Percentiles rank a stretch among this genome's conserved stretches.
Evolutionary conservation across 208 protist genomes (phyloP).

Genomic region (Leishmania gerbilli): DNA sequence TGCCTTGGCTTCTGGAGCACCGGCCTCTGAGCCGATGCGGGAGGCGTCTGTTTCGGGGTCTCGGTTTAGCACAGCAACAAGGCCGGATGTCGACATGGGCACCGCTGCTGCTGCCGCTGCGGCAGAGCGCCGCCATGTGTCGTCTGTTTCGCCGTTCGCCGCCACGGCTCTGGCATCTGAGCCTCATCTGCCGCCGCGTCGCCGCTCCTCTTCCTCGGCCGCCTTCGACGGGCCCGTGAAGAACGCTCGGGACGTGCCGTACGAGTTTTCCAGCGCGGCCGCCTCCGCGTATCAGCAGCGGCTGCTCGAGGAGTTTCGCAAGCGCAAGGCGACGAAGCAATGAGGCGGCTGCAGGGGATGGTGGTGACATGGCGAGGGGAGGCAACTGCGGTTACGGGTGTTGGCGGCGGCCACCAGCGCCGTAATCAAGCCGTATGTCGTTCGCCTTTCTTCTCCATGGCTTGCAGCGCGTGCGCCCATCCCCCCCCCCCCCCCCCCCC

Average conservation of each 20-base stretch:
- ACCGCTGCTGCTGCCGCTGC: background rate
- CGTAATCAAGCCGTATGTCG: background rate
- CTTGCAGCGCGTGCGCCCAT: background rate
- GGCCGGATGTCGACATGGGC: background rate
- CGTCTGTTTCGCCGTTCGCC: background rate
- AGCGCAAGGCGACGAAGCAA: slow-evolving; percentile 26
- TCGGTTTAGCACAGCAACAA: background rate
- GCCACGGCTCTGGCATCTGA: background rate
- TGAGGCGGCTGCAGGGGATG: background rate
- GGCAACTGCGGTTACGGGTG: background rate
- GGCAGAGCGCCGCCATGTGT: background rate
- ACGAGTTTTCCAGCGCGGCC: slow-evolving; percentile 73
- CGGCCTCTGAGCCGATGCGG: background rate
- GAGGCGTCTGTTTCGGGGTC: background rate
- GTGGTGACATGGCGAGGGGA: background rate
- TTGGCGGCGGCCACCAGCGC: background rate
- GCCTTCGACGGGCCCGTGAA: slow-evolving; percentile 25
- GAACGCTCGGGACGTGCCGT: slow-evolving; percentile 45
- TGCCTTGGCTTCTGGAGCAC: background rate
- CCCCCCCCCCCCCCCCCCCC: no score
- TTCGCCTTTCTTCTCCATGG: background rate
- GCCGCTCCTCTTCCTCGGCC: slow-evolving; percentile 12
- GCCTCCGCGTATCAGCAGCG: slow-evolving; percentile 83
- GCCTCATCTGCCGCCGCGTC: slow-evolving; percentile 9
- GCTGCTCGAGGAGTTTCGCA: slow-evolving; percentile 78